A percentile compares a stretch with the other conserved stretches of the same genome.
These are phyloP conservation scores for Lactarius psammicola DNA, from an alignment of 768 basidiomycete genomes.

Conservation along the genomic window DNA sequence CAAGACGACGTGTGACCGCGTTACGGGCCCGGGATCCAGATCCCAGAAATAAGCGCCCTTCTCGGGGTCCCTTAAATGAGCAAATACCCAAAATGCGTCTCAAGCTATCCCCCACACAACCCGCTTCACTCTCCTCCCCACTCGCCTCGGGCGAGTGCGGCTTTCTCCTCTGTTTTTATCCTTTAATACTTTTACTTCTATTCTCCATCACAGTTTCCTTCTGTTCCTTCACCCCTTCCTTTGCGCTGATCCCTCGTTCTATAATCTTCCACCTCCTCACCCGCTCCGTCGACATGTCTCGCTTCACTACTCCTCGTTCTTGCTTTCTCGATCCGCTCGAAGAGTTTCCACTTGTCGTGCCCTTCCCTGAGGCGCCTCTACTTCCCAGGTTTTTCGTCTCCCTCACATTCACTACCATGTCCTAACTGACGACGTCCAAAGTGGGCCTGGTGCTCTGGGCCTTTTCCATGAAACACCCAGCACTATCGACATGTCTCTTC, in stretches of 20 bases:
- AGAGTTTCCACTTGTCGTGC: conserved; percentile 25
- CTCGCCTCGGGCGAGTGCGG: conserved; percentile 26
- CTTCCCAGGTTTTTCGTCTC: conserved; percentile 19
- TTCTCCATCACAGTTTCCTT: conserved; percentile 25
- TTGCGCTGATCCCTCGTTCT: conserved; percentile 25
- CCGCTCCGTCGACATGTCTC: conserved; percentile 14
- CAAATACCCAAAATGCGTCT: conserved; percentile 10
- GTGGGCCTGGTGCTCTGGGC: conserved; percentile 27
- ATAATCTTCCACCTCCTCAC: conserved; percentile 1
- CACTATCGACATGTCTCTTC: conserved; percentile 27
- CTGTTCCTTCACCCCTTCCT: conserved; percentile 23
- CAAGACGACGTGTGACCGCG: conserved; percentile 16
- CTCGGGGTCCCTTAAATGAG: conserved; percentile 7
- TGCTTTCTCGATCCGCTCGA: conserved; percentile 27
- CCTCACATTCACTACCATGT: neutral
- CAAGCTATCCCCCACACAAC: conserved; percentile 15
- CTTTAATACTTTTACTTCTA: conserved; percentile 24
- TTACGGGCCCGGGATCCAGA: conserved; percentile 19
- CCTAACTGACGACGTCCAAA: conserved; percentile 15
- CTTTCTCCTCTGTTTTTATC: conserved; percentile 20
- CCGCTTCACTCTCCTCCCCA: conserved; percentile 15
- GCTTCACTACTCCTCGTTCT: neutral
- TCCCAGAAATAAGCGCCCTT: conserved; percentile 9
- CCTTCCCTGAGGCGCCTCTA: conserved; percentile 24
- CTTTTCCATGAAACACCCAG: conserved; percentile 29